Evolutionary conservation across 176 grass and related monocot genomes (phyloP), one percentile per base, ranked within the genome.

Genomic region (Oryza rufipogon): DNA sequence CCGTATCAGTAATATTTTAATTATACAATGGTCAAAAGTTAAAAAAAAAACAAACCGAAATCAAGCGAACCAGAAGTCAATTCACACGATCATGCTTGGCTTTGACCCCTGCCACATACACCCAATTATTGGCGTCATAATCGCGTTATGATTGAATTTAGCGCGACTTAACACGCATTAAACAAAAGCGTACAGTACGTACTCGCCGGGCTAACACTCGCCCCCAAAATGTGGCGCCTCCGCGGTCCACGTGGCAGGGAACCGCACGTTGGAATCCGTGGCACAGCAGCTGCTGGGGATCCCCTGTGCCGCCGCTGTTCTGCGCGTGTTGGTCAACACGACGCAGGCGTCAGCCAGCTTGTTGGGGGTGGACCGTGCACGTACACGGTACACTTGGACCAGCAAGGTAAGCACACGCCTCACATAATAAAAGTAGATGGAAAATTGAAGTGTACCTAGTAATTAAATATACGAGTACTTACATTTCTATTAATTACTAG

Each of bases 131-230:
- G 86, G 28, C 2, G 41, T 14, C 25, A 87, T 77, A 60, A 60
- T 81, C 44, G 63, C 58, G 47, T 4, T 36, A 76, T 76, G 71
- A 81, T 81, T 76, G 85, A 19, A 76, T 47, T 81, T 76, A 87
- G 64, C 64, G 6, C n/a, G 54, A 61, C 20, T 71, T 74, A 80
- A 23, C 38, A 6, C 5, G 11, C 42, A 52, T 83, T 52, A 76
- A 28, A 68, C 13, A 67, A 60, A 60, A 71, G 8, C 4, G 14
- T 23, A 2, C n/a, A 42, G 14, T 23, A 2, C n/a, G 54, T 39
- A 16, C 25, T 71, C 38, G 4, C 19, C 34, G 36, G 70, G 32
- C 45, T 17, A 15, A 15, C 33, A 9, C 4, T 17, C 49, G 47
- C 13, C 13, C 47, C 47, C 2, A 17, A 42, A 23, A 54, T 60